A percentile compares a stretch with the other conserved stretches of the same genome.
Evolutionary conservation across 2,329 filamentous ascomycete species (phyloP).

Genomic region (Madurella mycetomatis): DNA sequence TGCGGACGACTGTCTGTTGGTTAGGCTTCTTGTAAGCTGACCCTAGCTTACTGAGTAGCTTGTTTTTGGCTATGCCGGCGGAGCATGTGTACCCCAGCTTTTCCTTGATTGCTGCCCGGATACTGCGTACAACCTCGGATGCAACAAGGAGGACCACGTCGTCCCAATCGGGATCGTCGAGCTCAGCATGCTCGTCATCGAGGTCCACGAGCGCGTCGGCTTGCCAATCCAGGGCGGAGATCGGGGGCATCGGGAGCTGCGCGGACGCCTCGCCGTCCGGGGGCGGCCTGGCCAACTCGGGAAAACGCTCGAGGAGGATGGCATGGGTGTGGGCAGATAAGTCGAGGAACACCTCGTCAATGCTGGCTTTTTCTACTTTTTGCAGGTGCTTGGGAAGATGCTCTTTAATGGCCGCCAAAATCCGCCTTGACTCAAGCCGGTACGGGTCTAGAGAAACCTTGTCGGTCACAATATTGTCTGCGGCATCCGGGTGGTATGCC

Average conservation of each 20-base stretch:
- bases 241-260: slow-evolving; percentile 63
- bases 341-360: slow-evolving; percentile 95
- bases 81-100: slow-evolving; percentile 85
- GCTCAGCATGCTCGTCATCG: slow-evolving; percentile 66
- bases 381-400: slow-evolving; percentile 61
- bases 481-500: slow-evolving; percentile 82
- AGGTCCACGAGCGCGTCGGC: slow-evolving; percentile 78
- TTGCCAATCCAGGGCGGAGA: slow-evolving; percentile 74
- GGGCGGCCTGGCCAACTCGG: slow-evolving; percentile 63
- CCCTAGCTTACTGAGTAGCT: slow-evolving; percentile 91
- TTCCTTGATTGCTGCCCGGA: slow-evolving; percentile 65
- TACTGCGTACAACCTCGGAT: slow-evolving; percentile 77
- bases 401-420: slow-evolving; percentile 74
- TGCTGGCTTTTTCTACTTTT: slow-evolving; percentile 84
- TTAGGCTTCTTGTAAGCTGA: slow-evolving; percentile 92
- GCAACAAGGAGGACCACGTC: slow-evolving; percentile 83
- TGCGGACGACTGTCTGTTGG: slow-evolving; percentile 87
- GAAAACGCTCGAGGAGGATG: slow-evolving; percentile 69
- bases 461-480: slow-evolving; percentile 73
- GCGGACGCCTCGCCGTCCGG: slow-evolving; percentile 70
- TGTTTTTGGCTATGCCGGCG: slow-evolving; percentile 82
- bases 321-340: slow-evolving; percentile 78
- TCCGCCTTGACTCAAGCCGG: slow-evolving; percentile 75
- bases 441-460: slow-evolving; percentile 96
- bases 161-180: slow-evolving; percentile 90